These are phyloP conservation scores for Diaporthe destruens DNA, from an alignment of 2,329 filamentous ascomycete species.

Conservation along the genomic window DNA sequence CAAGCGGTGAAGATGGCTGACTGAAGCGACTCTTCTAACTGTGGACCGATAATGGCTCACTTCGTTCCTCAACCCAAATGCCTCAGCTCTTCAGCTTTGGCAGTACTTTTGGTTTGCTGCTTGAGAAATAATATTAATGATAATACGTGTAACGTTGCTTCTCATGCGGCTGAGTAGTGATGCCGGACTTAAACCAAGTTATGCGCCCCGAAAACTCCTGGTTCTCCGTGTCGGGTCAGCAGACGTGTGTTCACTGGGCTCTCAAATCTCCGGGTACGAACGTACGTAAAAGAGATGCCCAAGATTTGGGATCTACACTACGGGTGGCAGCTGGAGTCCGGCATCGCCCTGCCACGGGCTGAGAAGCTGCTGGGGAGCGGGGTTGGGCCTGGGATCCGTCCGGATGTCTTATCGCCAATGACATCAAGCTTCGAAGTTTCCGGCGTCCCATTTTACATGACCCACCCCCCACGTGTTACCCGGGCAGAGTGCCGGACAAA, in stretches of 20 bases:
- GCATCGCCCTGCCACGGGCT: background rate
- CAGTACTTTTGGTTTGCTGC: background rate
- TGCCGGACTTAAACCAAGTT: no score
- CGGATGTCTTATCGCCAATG: conserved; percentile 15
- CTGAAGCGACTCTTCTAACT: conserved; percentile 1
- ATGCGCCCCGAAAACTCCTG: no score
- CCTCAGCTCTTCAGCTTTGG: conserved; percentile 1
- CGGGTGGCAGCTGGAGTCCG: background rate
- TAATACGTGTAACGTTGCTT: no score
- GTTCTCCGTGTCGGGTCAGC: no score
- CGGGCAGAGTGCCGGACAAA: no score
- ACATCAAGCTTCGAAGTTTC: conserved; percentile 23
- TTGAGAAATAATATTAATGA: no score
- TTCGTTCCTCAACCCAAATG: background rate
- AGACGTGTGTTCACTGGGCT: no score
- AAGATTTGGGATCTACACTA: background rate
- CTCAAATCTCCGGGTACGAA: background rate
- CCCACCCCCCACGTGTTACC: background rate
- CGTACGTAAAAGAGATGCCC: background rate
- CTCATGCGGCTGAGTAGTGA: no score
- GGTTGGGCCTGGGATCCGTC: background rate
- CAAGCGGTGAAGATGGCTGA: background rate
- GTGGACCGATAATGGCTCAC: background rate
- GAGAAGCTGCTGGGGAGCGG: background rate
- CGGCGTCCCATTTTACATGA: background rate